These are phyloP conservation scores for Pythium periplocum DNA, from an alignment of 352 stramenopile genomes.

Conservation along the genomic window DNA sequence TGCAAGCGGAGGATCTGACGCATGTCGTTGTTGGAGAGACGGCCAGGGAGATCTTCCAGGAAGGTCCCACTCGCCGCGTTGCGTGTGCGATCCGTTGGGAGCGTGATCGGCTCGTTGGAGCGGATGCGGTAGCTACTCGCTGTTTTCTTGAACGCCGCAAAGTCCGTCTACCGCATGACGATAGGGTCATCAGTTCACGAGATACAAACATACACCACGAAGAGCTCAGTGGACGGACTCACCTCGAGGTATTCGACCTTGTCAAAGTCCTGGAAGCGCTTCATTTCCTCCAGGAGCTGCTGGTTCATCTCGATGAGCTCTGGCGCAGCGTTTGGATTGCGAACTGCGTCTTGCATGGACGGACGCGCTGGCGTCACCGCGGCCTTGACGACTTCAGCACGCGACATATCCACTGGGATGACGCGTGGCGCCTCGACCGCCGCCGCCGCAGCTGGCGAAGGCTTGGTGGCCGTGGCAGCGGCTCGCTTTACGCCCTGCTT, in stretches of 20 bases:
- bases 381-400: slow-evolving; percentile 7
- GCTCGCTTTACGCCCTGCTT: slow-evolving; percentile 10
- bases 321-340: slow-evolving; percentile 6
- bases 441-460: neutral
- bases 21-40: slow-evolving; percentile 49
- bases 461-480: slow-evolving; percentile 6
- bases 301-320: slow-evolving; percentile 58
- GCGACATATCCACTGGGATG: slow-evolving; percentile 11
- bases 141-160: slow-evolving; percentile 44
- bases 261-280: slow-evolving; percentile 52
- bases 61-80: slow-evolving; percentile 34
- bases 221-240: neutral
- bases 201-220: neutral
- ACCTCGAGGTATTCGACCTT: slow-evolving; percentile 38
- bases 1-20: slow-evolving; percentile 52
- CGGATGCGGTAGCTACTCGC: slow-evolving; percentile 55
- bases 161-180: slow-evolving; percentile 30
- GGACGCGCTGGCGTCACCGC: slow-evolving; percentile 2
- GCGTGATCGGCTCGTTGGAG: slow-evolving; percentile 30
- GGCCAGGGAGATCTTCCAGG: slow-evolving; percentile 30
- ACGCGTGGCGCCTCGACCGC: slow-evolving; percentile 7
- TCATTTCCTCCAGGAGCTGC: slow-evolving; percentile 39
- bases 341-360: slow-evolving; percentile 4
- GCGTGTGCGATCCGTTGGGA: slow-evolving; percentile 50
- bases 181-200: neutral